phyloP scores from a whole-genome alignment of 78 protist species.

The slime mould (Dictyostelium discoideum) region DNA sequence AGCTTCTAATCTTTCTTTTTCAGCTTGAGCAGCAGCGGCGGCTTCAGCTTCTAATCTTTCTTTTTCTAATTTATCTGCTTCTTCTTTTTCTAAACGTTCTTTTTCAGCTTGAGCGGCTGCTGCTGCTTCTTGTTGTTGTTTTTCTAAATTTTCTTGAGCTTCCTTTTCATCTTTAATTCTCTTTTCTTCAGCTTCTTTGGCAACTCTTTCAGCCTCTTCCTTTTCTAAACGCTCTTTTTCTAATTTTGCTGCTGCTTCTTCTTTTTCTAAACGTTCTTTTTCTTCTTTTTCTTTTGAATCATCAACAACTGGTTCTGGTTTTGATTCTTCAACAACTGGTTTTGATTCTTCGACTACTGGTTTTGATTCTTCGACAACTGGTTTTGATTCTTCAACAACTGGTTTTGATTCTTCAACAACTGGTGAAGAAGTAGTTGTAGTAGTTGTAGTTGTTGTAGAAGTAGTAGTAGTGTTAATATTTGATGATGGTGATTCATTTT shows the following conservation, averaged over 20 bases:
- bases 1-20: background rate
- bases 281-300: slow-evolving; percentile 11
- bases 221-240: background rate
- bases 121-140: background rate
- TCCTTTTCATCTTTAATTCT: background rate
- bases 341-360: slow-evolving; percentile 1
- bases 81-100: background rate
- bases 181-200: background rate
- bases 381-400: slow-evolving; percentile 2
- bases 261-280: background rate
- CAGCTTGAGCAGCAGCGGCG: background rate
- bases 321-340: slow-evolving; percentile 27
- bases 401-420: slow-evolving; percentile 26
- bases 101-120: slow-evolving; percentile 8
- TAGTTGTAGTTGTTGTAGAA: background rate
- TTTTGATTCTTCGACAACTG: slow-evolving; percentile 28
- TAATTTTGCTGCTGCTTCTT: background rate
- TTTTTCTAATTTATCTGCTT: background rate
- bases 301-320: slow-evolving; percentile 24
- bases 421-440: background rate
- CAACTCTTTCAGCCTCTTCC: background rate
- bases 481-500: background rate
- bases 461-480: background rate
- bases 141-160: background rate
- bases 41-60: background rate